Evolutionary conservation across 805 yeast species (phyloP), one percentile per base, ranked within the genome.

Genomic region (Saccharomycopsis vini): DNA sequence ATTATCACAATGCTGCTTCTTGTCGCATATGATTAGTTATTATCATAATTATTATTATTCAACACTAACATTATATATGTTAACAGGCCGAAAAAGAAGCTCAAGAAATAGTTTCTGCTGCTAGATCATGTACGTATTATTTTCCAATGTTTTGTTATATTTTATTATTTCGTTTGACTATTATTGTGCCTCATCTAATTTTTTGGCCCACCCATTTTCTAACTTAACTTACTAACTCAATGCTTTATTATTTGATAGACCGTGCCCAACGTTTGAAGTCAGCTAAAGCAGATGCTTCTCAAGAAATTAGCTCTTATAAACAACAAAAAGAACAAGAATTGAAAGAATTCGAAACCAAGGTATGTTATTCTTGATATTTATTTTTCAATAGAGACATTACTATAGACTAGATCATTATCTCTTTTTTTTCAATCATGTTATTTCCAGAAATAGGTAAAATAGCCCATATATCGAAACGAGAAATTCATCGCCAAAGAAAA

Each of bases 91-190:
- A 92, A 69, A 87, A 84, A 67, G 90, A 86, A 57, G 97, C 98
- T n/a, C 97, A 95, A 56, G 89, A 81, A 55, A 84, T 89, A 52
- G 97, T 92, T 50, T 74, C 89, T 57, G 82, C 83, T 61, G 97
- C 98, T 20, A 85, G 97, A 72, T 74, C 80, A 56, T 87, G 81
- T 72, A 72, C 60, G 76, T 74, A 19, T 5, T 5, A 3, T n/a
- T 36, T 22, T 20, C 31, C n/a, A n/a, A n/a, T n/a, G n/a, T n/a
- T n/a, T n/a, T n/a, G n/a, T n/a, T n/a, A n/a, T n/a, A n/a, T n/a
- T n/a, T n/a, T n/a, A n/a, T n/a, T n/a, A n/a, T n/a, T n/a, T n/a
- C n/a, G n/a, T n/a, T n/a, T n/a, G n/a, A n/a, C n/a, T n/a, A n/a
- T n/a, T n/a, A n/a, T n/a, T n/a, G n/a, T n/a, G n/a, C n/a, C n/a